Evolutionary conservation across 805 yeast genomes (phyloP).

Genomic region (Pichia kluyveri): DNA sequence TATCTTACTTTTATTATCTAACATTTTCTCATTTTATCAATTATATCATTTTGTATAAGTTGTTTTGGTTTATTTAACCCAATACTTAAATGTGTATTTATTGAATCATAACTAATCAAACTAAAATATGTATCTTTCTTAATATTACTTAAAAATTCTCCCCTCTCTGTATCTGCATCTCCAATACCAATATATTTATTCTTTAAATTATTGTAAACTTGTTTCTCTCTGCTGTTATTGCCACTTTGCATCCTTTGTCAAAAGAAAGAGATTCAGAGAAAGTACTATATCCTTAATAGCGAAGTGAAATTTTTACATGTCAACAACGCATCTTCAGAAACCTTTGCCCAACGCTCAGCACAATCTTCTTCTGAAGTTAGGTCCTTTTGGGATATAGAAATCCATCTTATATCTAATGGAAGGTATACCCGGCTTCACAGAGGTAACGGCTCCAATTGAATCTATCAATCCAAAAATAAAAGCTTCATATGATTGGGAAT

Average conservation of each 20-base stretch:
- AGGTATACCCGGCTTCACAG: not conserved
- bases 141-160: constrained; percentile 61
- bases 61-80: constrained; percentile 39
- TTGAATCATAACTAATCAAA: constrained; percentile 47
- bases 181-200: constrained; percentile 70
- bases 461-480: not conserved
- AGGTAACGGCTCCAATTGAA: not conserved
- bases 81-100: constrained; percentile 45
- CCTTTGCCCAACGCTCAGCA: too few relatives aligned
- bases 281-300: too few relatives aligned
- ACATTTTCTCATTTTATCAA: constrained; percentile 32
- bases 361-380: too few relatives aligned
- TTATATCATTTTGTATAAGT: constrained; percentile 24
- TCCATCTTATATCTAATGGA: not conserved
- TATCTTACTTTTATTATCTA: not conserved
- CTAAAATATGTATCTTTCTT: constrained; percentile 60
- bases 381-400: not conserved
- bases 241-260: not conserved
- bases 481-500: constrained; percentile 5
- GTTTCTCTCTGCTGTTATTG: not conserved
- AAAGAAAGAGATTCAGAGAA: not conserved
- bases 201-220: constrained; percentile 22
- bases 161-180: constrained; percentile 55
- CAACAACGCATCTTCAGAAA: too few relatives aligned
- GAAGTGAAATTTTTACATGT: too few relatives aligned